Evolutionary conservation across 2,329 filamentous ascomycete genomes (phyloP).

Genomic region (Colletotrichum musicola): DNA sequence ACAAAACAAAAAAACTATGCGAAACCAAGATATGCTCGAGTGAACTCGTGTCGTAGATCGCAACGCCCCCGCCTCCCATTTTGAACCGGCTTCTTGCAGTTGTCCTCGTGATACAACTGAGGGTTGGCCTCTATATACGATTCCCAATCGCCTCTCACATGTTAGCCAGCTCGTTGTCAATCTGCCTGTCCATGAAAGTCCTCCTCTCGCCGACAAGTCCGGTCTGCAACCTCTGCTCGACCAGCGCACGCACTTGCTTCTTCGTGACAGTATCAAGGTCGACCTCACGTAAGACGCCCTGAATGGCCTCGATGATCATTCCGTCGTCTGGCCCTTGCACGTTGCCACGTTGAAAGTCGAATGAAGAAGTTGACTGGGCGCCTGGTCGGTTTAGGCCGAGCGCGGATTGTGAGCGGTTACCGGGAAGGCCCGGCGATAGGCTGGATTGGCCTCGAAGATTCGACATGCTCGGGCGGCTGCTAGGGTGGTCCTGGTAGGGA

Average conservation of each 20-base stretch:
- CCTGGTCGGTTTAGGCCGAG: conserved; percentile 62
- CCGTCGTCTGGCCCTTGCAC: conserved; percentile 79
- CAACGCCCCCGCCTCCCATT: conserved; percentile 30
- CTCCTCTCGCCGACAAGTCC: conserved; percentile 88
- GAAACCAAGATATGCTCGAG: conserved; percentile 18
- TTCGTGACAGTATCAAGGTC: conserved; percentile 98
- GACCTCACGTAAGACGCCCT: conserved; percentile 84
- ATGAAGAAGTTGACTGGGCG: conserved; percentile 64
- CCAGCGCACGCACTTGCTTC: conserved; percentile 92
- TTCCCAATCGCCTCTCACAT: conserved; percentile 70
- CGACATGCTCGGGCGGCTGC: conserved; percentile 71
- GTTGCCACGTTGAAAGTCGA: conserved; percentile 71
- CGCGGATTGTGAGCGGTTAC: conserved; percentile 57
- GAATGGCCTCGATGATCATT: conserved; percentile 86
- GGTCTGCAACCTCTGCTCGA: conserved; percentile 93
- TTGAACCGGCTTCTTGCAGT: conserved; percentile 22
- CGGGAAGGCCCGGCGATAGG: conserved; percentile 58
- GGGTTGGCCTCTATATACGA: conserved; percentile 32
- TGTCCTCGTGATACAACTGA: conserved; percentile 28
- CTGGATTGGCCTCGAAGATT: conserved; percentile 65
- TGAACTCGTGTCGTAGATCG: conserved; percentile 20
- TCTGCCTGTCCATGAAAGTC: conserved; percentile 91
- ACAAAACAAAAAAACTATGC: conserved; percentile 13
- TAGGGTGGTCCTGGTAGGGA: conserved; percentile 69
- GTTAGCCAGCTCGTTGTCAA: conserved; percentile 92